Percentiles rank a stretch among this genome's conserved stretches.
Evolutionary conservation across 306 rosid species (phyloP).

Genomic region (Acacia crassicarpa): DNA sequence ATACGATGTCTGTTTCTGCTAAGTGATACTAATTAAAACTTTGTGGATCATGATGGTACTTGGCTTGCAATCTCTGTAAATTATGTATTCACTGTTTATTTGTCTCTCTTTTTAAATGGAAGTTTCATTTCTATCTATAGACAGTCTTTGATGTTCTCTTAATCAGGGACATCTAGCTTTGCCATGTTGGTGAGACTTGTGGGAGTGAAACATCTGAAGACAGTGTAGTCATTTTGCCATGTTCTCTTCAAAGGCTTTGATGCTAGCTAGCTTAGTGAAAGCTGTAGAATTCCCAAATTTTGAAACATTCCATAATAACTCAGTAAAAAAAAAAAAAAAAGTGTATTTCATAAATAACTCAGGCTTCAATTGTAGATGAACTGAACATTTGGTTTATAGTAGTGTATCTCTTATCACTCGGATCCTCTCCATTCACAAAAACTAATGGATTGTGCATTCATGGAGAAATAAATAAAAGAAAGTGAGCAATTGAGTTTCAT

Average conservation of each 20-base stretch:
- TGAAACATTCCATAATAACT: too few species aligned
- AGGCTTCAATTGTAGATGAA: too few species aligned
- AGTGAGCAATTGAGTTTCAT: too few species aligned
- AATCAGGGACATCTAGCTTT: not conserved
- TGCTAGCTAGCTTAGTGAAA: not conserved
- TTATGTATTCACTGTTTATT: not conserved
- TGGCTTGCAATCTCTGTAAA: not conserved
- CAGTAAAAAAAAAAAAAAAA: too few species aligned
- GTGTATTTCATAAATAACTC: too few species aligned
- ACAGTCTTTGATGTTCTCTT: not conserved
- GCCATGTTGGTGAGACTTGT: not conserved
- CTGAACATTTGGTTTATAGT: too few species aligned
- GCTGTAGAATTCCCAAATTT: too few species aligned
- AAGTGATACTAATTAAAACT: not conserved
- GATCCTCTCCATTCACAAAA: too few species aligned
- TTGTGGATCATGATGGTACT: not conserved
- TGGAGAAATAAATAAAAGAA: too few species aligned
- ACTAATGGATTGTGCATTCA: too few species aligned
- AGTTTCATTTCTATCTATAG: not conserved
- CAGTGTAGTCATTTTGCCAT: too few species aligned
- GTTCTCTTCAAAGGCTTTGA: not conserved
- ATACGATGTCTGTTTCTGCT: slow-evolving; percentile 1
- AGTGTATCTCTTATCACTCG: too few species aligned
- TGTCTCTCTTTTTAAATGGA: not conserved
- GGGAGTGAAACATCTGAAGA: not conserved